Percentiles rank a stretch among this genome's conserved stretches.
Evolutionary conservation across 2,329 filamentous ascomycete genomes (phyloP).

Genomic region (Pseudodiploospora longispora): DNA sequence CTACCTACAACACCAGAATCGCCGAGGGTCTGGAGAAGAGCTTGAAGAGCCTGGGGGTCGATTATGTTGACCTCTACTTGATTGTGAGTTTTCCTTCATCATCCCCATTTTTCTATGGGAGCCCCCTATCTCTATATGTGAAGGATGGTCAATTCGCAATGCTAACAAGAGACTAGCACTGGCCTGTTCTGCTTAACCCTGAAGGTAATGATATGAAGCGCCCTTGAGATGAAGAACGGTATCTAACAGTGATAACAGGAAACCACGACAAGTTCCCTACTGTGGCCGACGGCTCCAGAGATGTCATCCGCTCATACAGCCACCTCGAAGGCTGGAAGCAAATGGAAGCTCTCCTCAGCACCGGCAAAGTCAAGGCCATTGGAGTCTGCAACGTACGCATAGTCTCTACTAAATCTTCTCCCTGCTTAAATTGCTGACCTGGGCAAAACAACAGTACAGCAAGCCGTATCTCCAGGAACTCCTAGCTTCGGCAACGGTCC

Average conservation of each 20-base stretch:
- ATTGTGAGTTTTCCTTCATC: constrained; percentile 35
- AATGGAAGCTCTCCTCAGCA: constrained; percentile 58
- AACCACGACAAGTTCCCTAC: constrained; percentile 71
- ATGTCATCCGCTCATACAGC: constrained; percentile 60
- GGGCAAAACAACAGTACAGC: constrained; percentile 36
- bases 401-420: background rate
- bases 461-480: constrained; percentile 47
- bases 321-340: constrained; percentile 72
- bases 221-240: background rate
- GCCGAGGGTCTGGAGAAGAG: constrained; percentile 65
- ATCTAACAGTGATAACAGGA: constrained; percentile 26
- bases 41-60: constrained; percentile 63
- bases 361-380: constrained; percentile 48
- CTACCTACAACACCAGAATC: constrained; percentile 64
- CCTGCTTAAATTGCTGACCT: background rate
- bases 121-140: background rate
- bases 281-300: constrained; percentile 62
- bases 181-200: constrained; percentile 75
- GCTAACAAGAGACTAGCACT: constrained; percentile 45
- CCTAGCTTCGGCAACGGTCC: constrained; percentile 41
- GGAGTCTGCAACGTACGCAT: constrained; percentile 47
- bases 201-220: constrained; percentile 41
- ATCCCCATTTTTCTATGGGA: background rate
- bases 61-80: constrained; percentile 75
- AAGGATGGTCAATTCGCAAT: background rate